Base-by-base conservation (phyloP, 1,284 basidiomycete species). In the Stygiomarasmius scandens region DNA sequence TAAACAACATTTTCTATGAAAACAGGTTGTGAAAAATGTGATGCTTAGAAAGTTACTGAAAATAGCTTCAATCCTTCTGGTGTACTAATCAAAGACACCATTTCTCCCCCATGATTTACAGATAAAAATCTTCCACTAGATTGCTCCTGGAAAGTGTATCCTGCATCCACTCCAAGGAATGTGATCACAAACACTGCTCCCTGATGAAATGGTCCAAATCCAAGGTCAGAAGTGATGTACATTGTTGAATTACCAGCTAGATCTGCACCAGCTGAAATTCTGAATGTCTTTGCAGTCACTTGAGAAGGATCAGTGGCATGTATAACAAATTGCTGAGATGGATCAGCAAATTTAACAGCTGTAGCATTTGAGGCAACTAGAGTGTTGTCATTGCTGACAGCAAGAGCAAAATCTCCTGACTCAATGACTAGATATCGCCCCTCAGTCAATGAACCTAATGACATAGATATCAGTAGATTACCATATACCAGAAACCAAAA, bases 391-490 rank as follows among this genome's bases (percentile, higher is more conserved):
- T 44, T 56, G 36, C 43, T 36, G 12, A 56, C 49, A 11, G 55
- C 49, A 23, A 56, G 43, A 24, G 36, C 44, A 9, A 45, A 46
- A 2, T 23, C 34, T 22, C 49, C 51, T 8, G 55, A 56, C 36
- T 56, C 55, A 20, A 56, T 52, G 12, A 56, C 55, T 9, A 56
- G 43, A 22, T 56, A 56, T n/a, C 55, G 55, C 16, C 55, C 55
- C 46, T 56, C 55, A 2, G 55, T 56, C 2, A 56, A 22, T n/a
- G 55, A 56, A 27, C 55, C 55, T 56, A 27, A 29, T 46, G 16
- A 6, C 4, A 25, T 19, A n/a, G 19, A 24, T 32, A 24, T 44
- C 41, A 49, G 46, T 43, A 19, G 36, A 45, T 10, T 19, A 5
- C 29, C 29, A 32, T 32, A 32, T 32, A 6, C 29, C 32, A 25